Base-by-base conservation (phyloP, 2,329 filamentous ascomycete species). In the Diaporthe aspalathi region DNA sequence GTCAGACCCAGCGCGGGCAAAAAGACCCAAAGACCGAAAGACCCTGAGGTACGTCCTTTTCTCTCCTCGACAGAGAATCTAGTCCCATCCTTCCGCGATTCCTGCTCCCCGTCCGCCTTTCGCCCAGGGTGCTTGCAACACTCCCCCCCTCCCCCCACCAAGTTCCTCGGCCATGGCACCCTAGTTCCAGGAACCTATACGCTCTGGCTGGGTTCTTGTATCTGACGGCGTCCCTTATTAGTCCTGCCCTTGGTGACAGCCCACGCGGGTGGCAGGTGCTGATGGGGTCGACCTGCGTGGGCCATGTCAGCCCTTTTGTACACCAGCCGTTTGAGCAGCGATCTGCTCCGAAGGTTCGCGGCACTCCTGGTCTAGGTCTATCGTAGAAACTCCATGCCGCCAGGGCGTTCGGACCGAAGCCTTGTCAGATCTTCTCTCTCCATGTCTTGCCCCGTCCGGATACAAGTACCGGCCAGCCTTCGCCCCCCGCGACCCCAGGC, bases 401-500 rank as follows among this genome's bases (percentile, higher is more conserved):
- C 22, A 45, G 63, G 29, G 38, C 47, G 60, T 70, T 71, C 67
- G 53, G 71, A 57, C 56, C 68, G 68, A 67, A 73, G 65, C 62
- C 68, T 50, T 62, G 56, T 67, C 62, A 65, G 47, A 35, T 43
- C 54, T 43, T 38, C 14, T 52, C 38, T 49, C 40, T 35, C n/a
- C 53, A 62, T 50, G 27, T 66, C 45, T 29, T 49, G 38, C 47
- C 20, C 54, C 52, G 47, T 53, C 20, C 40, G 47, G 68, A 71
- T 73, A 73, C 71, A 73, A 73, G 71, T 73, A 73, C 60, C 68
- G 65, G 65, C 50, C 56, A 65, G 63, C 68, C 63, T 52, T 71
- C 63, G 29, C 29, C 63, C 29, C 27, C 60, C 56, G 24, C 43
- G 29, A 38, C 56, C 60, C 43, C 49, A 68, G 50, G 22, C 54